Percentiles rank a stretch among this genome's conserved stretches.
Conservation (phyloP, 2,329 filamentous ascomycete genomes). For the Paecilomyces dactylethromorphus region DNA sequence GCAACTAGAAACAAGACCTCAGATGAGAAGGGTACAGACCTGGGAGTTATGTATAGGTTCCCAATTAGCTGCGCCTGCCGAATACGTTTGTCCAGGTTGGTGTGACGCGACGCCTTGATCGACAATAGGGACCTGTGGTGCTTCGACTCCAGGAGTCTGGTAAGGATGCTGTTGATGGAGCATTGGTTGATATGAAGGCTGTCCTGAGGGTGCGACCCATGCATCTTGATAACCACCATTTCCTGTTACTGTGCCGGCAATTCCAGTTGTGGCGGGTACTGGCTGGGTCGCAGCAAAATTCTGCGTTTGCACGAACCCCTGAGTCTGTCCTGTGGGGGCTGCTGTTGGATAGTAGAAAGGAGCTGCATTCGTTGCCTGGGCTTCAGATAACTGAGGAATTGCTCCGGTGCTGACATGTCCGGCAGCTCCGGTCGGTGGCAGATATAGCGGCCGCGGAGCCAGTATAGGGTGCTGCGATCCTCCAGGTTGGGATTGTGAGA, state of each 20-base stretch:
- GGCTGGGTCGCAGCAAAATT: not conserved
- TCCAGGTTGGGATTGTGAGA: constrained; percentile 19
- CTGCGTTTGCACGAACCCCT: not conserved
- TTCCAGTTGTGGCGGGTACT: not conserved
- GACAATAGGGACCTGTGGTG: not conserved
- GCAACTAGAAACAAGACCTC: no score
- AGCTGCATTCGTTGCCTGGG: constrained; percentile 4
- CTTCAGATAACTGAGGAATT: not conserved
- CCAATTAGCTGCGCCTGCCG: not conserved
- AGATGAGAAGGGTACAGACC: no score
- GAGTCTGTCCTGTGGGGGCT: not conserved
- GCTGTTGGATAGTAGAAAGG: constrained; percentile 13
- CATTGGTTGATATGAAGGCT: not conserved
- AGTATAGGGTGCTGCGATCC: constrained; percentile 27
- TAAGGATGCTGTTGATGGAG: constrained; percentile 1
- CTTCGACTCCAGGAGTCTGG: constrained; percentile 4
- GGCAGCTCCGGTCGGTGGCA: constrained; percentile 2
- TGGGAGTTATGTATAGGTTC: not conserved
- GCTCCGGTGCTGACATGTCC: not conserved
- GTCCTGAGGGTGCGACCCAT: not conserved
- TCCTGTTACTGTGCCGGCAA: not conserved
- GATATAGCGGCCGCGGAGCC: constrained; percentile 22
- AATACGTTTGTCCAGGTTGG: not conserved
- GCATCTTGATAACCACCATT: not conserved
- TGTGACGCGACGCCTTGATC: not conserved